phyloP scores from a whole-genome alignment of 148 eudicot genomes.

The Chenopodium suecicum region DNA sequence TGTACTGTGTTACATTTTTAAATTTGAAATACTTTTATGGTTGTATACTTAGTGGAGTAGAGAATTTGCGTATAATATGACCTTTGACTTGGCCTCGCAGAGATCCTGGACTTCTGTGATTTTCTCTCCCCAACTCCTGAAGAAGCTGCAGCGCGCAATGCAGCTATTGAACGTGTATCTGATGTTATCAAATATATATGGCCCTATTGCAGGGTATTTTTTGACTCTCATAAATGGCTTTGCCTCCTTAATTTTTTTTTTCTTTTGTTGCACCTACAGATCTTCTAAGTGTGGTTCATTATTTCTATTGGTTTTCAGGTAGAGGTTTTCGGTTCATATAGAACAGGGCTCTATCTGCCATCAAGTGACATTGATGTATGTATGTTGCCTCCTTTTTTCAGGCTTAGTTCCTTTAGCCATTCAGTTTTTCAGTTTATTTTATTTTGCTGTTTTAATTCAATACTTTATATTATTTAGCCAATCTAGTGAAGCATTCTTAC shows the following conservation, averaged over 20 bases:
- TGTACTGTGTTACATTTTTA: neutral
- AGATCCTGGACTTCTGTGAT: slow-evolving; percentile 92
- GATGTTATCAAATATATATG: slow-evolving; percentile 85
- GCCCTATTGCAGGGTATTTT: slow-evolving; percentile 78
- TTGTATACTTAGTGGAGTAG: neutral
- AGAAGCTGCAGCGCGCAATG: slow-evolving; percentile 65
- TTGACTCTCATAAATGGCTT: neutral
- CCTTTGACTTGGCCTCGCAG: slow-evolving; percentile 37
- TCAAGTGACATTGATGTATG: slow-evolving; percentile 96
- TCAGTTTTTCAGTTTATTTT: too few species aligned
- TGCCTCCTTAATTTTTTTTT: neutral
- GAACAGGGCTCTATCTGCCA: slow-evolving; percentile 96
- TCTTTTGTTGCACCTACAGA: neutral
- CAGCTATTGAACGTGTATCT: slow-evolving; percentile 70
- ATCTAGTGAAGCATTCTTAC: neutral
- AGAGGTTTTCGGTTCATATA: slow-evolving; percentile 93
- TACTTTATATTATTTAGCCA: neutral
- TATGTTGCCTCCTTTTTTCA: slow-evolving; percentile 14
- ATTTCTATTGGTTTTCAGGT: slow-evolving; percentile 49
- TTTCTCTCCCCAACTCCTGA: slow-evolving; percentile 90
- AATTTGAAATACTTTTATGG: neutral
- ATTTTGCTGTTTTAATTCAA: neutral
- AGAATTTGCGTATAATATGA: slow-evolving; percentile 12
- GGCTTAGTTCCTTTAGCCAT: neutral
- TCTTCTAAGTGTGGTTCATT: neutral